Evolutionary conservation across 2,329 filamentous ascomycete species (phyloP).

Genomic region (Monascus ruber): DNA sequence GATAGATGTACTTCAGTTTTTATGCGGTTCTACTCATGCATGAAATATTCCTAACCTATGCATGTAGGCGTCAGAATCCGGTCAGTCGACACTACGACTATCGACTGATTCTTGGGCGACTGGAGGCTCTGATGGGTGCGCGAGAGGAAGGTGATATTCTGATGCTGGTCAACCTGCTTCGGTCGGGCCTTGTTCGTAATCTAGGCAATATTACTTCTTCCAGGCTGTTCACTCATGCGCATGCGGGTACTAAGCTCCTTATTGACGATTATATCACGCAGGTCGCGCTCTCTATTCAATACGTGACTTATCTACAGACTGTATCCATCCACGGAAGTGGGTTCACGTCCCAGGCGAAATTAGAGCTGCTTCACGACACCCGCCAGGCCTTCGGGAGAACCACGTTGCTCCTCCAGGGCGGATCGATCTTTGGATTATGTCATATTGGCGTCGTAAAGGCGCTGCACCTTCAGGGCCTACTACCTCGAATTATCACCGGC

Average conservation of each 20-base stretch:
- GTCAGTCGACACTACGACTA: constrained; percentile 77
- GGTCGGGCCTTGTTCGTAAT: constrained; percentile 67
- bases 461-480: constrained; percentile 63
- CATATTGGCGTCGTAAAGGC: constrained; percentile 87
- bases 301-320: constrained; percentile 59
- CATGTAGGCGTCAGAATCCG: constrained; percentile 65
- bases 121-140: constrained; percentile 58
- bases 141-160: constrained; percentile 62
- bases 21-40: no score
- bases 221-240: constrained; percentile 71
- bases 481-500: constrained; percentile 84
- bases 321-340: constrained; percentile 37
- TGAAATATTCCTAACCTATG: not conserved
- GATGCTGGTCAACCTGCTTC: constrained; percentile 64
- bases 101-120: constrained; percentile 65
- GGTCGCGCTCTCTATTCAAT: constrained; percentile 67
- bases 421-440: constrained; percentile 81
- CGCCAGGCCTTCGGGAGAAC: constrained; percentile 79
- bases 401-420: constrained; percentile 76
- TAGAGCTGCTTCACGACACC: constrained; percentile 78
- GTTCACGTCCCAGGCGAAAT: constrained; percentile 63
- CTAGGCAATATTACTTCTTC: constrained; percentile 81
- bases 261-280: constrained; percentile 86
- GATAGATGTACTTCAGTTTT: no score
- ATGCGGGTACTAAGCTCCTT: constrained; percentile 77